Evolutionary conservation across 2,329 filamentous ascomycete species (phyloP).

Genomic region (Eutypa lata): DNA sequence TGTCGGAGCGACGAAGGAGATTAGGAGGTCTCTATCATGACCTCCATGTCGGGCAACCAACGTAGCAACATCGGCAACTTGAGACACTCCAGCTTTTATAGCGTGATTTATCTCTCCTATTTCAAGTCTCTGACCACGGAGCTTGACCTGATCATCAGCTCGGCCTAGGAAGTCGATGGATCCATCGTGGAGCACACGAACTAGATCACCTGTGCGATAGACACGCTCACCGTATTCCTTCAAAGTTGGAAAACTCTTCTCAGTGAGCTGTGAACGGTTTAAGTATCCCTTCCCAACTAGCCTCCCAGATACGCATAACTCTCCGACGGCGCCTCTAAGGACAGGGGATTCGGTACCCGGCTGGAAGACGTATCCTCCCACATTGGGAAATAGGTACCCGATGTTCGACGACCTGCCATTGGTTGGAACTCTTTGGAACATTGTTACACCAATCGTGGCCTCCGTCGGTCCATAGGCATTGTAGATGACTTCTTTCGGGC

Average conservation of each 20-base stretch:
- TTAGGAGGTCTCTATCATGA: constrained; percentile 77
- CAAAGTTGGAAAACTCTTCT: constrained; percentile 70
- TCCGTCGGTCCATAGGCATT: constrained; percentile 93
- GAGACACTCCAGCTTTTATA: constrained; percentile 58
- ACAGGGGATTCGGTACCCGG: constrained; percentile 70
- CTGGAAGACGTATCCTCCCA: constrained; percentile 75
- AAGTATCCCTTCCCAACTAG: constrained; percentile 89
- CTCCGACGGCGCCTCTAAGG: constrained; percentile 74
- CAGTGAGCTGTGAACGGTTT: constrained; percentile 73
- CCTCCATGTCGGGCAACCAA: constrained; percentile 67
- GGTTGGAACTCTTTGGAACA: constrained; percentile 75
- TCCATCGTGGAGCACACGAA: constrained; percentile 74
- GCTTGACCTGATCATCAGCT: constrained; percentile 87
- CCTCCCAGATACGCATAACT: constrained; percentile 83
- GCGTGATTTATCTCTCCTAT: constrained; percentile 88
- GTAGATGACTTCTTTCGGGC: constrained; percentile 75
- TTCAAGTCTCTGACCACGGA: constrained; percentile 84
- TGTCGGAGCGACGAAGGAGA: constrained; percentile 65
- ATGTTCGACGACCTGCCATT: constrained; percentile 86
- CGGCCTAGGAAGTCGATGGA: constrained; percentile 86
- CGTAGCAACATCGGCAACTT: constrained; percentile 69
- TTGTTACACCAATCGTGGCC: constrained; percentile 88
- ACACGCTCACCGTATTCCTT: constrained; percentile 56
- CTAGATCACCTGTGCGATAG: constrained; percentile 87
- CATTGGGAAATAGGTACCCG: constrained; percentile 81